Conservation (phyloP, 805 yeast genomes). For the Komagataella kurtzmanii region DNA sequence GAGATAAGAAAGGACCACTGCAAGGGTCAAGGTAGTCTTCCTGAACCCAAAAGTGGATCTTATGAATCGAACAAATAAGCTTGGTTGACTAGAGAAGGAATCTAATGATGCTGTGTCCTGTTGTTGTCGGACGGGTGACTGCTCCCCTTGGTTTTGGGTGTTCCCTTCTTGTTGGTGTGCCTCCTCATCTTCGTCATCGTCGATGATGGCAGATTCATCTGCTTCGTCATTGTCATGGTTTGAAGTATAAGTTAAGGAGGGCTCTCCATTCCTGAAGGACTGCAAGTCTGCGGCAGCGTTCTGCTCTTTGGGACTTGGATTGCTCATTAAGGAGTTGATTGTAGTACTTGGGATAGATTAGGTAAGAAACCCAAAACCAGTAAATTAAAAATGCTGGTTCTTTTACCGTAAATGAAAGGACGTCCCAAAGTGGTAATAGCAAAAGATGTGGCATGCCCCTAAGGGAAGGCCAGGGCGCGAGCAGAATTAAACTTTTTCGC, state of each 20-base stretch:
- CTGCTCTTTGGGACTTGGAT: neutral
- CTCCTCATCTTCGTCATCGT: neutral
- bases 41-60: conserved; percentile 55
- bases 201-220: conserved; percentile 3
- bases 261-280: neutral
- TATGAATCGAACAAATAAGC: conserved; percentile 12
- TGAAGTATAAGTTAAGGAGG: neutral
- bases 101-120: neutral
- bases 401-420: neutral
- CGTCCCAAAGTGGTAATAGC: neutral
- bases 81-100: conserved; percentile 4
- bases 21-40: conserved; percentile 52
- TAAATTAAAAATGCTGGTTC: neutral
- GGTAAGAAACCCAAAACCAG: neutral
- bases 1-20: conserved; percentile 34
- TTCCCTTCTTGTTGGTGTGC: neutral
- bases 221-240: neutral
- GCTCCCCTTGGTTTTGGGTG: neutral
- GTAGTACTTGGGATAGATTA: neutral
- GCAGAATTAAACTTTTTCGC: neutral
- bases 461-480: neutral
- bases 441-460: neutral
- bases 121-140: neutral
- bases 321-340: neutral
- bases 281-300: neutral